phyloP scores from a whole-genome alignment of 441 rosid species.

The Sinapis alba region DNA sequence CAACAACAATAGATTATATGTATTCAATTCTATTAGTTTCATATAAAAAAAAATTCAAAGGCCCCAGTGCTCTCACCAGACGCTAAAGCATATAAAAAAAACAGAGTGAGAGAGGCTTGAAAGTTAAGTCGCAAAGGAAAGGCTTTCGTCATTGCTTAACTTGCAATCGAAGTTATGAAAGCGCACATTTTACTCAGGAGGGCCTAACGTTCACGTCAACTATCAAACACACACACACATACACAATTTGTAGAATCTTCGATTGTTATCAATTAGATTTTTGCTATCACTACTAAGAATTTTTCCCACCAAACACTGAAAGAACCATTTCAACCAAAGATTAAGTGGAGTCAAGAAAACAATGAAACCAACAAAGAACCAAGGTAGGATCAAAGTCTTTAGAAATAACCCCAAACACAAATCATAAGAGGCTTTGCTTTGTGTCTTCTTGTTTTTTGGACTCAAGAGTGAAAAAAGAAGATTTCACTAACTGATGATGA shows the following conservation, averaged over 20 bases:
- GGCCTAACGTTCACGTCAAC: slow-evolving; percentile 75
- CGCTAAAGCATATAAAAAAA: not conserved
- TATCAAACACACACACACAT: slow-evolving; percentile 41
- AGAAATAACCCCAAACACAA: slow-evolving; percentile 21
- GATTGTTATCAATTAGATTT: slow-evolving; percentile 29
- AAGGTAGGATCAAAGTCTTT: slow-evolving; percentile 14
- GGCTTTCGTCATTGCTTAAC: slow-evolving; percentile 65
- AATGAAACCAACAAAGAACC: slow-evolving; percentile 24
- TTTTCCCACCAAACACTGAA: slow-evolving; percentile 77
- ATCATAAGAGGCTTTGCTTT: slow-evolving; percentile 12
- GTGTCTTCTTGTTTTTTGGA: slow-evolving; percentile 12
- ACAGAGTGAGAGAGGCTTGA: slow-evolving; percentile 47
- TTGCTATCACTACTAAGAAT: slow-evolving; percentile 42
- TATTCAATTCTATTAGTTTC: not conserved
- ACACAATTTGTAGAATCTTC: slow-evolving; percentile 36
- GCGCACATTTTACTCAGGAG: slow-evolving; percentile 28
- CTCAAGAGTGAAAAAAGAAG: slow-evolving; percentile 16
- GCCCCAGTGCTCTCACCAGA: not conserved
- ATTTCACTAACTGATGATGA: slow-evolving; percentile 16
- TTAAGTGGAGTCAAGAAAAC: slow-evolving; percentile 27
- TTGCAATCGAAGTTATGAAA: slow-evolving; percentile 72
- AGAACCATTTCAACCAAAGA: slow-evolving; percentile 65
- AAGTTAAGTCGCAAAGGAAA: slow-evolving; percentile 47
- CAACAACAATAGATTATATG: not conserved
- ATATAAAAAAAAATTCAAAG: not conserved